These are phyloP conservation scores for Gossypium anomalum DNA, from an alignment of 345 rosid species.

Conservation along the genomic window DNA sequence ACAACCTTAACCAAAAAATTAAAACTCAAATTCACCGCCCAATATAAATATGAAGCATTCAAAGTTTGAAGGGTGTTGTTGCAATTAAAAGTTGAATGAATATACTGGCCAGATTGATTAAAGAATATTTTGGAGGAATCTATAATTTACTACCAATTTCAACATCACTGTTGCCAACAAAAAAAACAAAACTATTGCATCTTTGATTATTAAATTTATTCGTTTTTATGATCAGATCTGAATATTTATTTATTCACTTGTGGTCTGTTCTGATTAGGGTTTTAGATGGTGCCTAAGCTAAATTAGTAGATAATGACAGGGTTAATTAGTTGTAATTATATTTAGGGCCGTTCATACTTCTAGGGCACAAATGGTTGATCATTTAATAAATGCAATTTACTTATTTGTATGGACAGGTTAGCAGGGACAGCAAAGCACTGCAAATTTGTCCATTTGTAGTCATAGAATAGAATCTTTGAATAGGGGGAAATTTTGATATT, in stretches of 20 bases:
- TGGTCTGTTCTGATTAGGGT: neutral
- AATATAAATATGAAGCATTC: too few species aligned
- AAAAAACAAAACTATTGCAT: neutral
- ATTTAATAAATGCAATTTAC: neutral
- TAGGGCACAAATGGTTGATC: neutral
- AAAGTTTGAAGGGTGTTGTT: too few species aligned
- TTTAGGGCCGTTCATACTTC: neutral
- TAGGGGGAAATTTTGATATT: too few species aligned
- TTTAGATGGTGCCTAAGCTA: neutral
- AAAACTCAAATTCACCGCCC: too few species aligned
- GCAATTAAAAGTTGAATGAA: too few species aligned
- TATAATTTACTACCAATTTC: neutral
- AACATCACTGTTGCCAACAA: neutral
- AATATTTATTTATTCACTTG: neutral
- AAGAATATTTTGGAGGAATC: neutral
- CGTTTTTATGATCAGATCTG: too few species aligned
- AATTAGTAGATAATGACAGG: neutral
- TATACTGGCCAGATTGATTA: too few species aligned
- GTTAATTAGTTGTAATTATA: too few species aligned
- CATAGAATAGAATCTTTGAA: neutral
- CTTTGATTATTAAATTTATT: neutral
- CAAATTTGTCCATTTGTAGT: neutral
- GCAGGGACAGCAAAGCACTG: neutral
- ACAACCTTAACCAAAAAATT: too few species aligned
- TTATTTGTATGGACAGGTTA: neutral